These are phyloP conservation scores for Monosporozyma aquatica DNA, from an alignment of 805 yeast species.

Conservation along the genomic window DNA sequence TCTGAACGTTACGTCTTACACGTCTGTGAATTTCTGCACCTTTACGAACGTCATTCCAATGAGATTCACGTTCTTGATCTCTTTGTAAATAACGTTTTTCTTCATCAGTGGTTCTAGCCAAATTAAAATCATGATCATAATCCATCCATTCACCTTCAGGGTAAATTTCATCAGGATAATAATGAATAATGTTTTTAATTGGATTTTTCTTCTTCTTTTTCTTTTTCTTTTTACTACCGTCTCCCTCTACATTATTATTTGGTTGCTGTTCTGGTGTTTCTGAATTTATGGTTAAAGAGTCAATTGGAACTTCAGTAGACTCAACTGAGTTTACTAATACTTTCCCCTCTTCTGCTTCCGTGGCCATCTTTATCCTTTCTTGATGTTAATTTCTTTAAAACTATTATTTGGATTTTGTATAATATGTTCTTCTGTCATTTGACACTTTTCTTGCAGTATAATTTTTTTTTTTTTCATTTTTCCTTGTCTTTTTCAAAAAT, in stretches of 20 bases:
- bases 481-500: too few relatives aligned
- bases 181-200: constrained; percentile 52
- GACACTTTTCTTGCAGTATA: too few relatives aligned
- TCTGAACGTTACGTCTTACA: constrained; percentile 72
- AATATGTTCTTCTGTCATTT: too few relatives aligned
- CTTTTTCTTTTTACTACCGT: constrained; percentile 28
- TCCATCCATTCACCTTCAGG: constrained; percentile 88
- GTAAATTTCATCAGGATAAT: constrained; percentile 61
- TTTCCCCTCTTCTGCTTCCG: too few relatives aligned
- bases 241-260: too few relatives aligned
- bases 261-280: constrained; percentile 4
- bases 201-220: constrained; percentile 49
- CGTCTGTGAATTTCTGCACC: constrained; percentile 95
- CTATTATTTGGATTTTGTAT: too few relatives aligned
- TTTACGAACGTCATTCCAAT: constrained; percentile 84
- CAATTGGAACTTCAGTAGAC: background rate
- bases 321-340: too few relatives aligned
- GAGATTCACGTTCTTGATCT: constrained; percentile 37
- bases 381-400: too few relatives aligned
- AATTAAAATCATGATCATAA: constrained; percentile 53
- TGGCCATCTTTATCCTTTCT: too few relatives aligned
- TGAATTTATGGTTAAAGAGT: constrained; percentile 2
- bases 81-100: constrained; percentile 75
- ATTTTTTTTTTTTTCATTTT: too few relatives aligned
- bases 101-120: constrained; percentile 72